These are phyloP conservation scores for Syzygium syzygioides DNA, from an alignment of 441 rosid species.

Conservation along the genomic window DNA sequence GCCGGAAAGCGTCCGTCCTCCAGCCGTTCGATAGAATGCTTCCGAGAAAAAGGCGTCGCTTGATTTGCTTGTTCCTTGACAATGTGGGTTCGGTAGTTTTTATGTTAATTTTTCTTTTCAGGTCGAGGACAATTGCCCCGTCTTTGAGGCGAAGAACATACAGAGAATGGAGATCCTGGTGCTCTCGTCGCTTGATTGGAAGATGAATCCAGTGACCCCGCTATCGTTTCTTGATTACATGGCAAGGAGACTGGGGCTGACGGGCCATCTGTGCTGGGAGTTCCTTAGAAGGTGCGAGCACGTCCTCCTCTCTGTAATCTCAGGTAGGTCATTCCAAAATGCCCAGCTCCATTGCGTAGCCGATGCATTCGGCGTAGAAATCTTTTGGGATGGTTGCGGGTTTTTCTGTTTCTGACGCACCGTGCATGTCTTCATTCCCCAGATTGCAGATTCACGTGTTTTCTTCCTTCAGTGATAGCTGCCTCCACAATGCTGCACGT, in stretches of 20 bases:
- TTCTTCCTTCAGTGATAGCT: slow-evolving; percentile 58
- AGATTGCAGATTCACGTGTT: slow-evolving; percentile 45
- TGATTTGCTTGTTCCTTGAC: background rate
- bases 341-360: background rate
- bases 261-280: slow-evolving; percentile 38
- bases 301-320: slow-evolving; percentile 32
- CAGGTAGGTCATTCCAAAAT: slow-evolving; percentile 28
- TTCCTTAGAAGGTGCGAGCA: slow-evolving; percentile 46
- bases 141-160: slow-evolving; percentile 65
- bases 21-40: background rate
- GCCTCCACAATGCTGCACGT: slow-evolving; percentile 53
- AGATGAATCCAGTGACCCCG: slow-evolving; percentile 72
- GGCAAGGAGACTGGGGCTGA: slow-evolving; percentile 51
- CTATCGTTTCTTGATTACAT: slow-evolving; percentile 54
- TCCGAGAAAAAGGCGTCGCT: background rate
- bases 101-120: slow-evolving; percentile 1
- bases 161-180: slow-evolving; percentile 77
- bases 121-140: slow-evolving; percentile 48
- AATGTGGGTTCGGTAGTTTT: background rate
- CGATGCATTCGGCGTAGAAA: background rate
- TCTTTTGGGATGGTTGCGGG: background rate
- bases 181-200: slow-evolving; percentile 63
- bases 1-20: background rate
- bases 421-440: background rate
- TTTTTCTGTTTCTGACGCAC: background rate